Percentiles rank a stretch among this genome's conserved stretches.
Evolutionary conservation across 1,139 yeast species (phyloP).

Genomic region (Kodamaea arcana): DNA sequence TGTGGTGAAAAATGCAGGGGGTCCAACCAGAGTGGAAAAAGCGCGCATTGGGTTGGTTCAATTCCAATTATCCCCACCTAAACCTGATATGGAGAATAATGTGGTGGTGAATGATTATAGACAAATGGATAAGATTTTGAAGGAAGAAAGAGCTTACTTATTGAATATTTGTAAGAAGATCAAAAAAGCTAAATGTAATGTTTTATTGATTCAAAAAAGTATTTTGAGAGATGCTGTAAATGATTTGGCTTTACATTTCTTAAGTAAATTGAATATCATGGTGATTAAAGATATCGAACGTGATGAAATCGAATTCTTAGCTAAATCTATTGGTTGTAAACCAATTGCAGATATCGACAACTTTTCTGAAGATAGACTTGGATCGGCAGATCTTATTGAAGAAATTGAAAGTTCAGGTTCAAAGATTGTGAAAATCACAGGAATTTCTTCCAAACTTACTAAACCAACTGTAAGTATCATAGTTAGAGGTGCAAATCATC

Average conservation of each 20-base stretch:
- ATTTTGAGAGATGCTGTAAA: constrained; percentile 96
- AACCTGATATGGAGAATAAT: constrained; percentile 97
- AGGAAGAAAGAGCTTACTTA: constrained; percentile 94
- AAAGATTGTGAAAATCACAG: constrained; percentile 87
- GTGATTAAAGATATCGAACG: constrained; percentile 95
- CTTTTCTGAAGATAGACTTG: constrained; percentile 89
- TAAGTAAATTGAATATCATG: constrained; percentile 87
- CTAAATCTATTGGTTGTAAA: constrained; percentile 88
- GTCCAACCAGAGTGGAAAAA: constrained; percentile 93
- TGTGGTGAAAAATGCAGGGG: constrained; percentile 87
- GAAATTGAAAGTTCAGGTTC: constrained; percentile 92
- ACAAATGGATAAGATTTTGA: constrained; percentile 97
- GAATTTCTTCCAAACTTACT: constrained; percentile 55
- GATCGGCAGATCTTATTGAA: constrained; percentile 87
- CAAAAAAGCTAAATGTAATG: constrained; percentile 96
- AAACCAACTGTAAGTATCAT: constrained; percentile 85
- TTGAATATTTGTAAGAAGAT: constrained; percentile 93
- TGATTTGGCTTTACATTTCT: constrained; percentile 91
- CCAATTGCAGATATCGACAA: constrained; percentile 95
- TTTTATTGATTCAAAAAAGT: constrained; percentile 86
- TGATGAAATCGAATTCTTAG: constrained; percentile 91
- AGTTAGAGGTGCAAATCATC: constrained; percentile 90
- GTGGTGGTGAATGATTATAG: constrained; percentile 96
- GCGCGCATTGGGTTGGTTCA: constrained; percentile 90
- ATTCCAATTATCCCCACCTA: constrained; percentile 96